Evolutionary conservation across 2,329 filamentous ascomycete genomes (phyloP), one percentile per base, ranked within the genome.

Genomic region (Hirsutella minnesotensis): DNA sequence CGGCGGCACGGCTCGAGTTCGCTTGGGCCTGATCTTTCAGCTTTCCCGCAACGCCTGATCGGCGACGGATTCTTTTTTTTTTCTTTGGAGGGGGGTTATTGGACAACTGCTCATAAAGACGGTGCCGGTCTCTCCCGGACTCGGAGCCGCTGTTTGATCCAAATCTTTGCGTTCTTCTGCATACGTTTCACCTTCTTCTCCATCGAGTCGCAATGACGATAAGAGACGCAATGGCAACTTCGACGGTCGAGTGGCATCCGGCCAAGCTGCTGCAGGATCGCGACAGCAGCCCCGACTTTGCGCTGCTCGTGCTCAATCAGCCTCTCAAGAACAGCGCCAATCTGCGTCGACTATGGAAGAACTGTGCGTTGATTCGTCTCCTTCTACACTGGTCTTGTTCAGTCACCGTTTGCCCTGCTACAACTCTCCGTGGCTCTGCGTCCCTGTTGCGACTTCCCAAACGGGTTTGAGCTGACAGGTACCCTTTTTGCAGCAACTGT

Each of bases 221-320:
- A 27, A 27, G 12, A 27, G 24, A 27, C 40, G 19, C 15, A 5
- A 59, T 59, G 54, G 46, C 51, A 10, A 44, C 51, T n/a, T 40
- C 47, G 27, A 42, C 43, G 5, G 62, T 64, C 37, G 61, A 67
- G 38, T 67, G 64, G 64, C 60, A 62, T 40, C 64, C 64, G 5
- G 59, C 60, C 44, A 58, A 55, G 51, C 49, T 62, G 45, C 54
- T 66, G 39, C 58, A 60, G 53, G 53, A 55, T 41, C 53, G 60
- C 18, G 54, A 58, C 37, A 47, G 47, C 34, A 49, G 55, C 5
- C 55, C 59, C 31, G 56, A 61, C 8, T 67, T 71, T 41, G 66
- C 69, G 1, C 57, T 75, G 5, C 55, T 75, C 22, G 59, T 75
- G 29, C 65, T 75, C 42, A 74, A 75, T 53, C 72, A 75, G 57